Evolutionary conservation across 225 moss, liverwort and hornwort species (phyloP).

Genomic region (Polytrichum commune): DNA sequence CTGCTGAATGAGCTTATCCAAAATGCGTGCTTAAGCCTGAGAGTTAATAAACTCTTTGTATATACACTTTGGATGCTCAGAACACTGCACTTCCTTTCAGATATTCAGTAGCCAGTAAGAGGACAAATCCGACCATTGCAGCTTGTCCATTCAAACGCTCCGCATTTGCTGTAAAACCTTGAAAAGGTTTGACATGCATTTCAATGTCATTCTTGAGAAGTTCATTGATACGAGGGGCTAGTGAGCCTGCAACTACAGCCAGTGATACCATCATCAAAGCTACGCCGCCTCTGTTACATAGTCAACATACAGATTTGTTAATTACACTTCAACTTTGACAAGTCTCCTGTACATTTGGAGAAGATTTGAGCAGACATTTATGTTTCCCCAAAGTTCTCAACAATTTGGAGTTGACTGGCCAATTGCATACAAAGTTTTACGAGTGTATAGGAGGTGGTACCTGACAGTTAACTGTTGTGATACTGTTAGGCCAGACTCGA

Average conservation of each 20-base stretch:
- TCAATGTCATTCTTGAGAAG: slow-evolving; percentile 17
- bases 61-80: not conserved
- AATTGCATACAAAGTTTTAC: too few species aligned
- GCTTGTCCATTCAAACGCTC: slow-evolving; percentile 32
- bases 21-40: too few species aligned
- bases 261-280: slow-evolving; percentile 11
- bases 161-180: slow-evolving; percentile 20
- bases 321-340: too few species aligned
- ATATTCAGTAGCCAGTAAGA: slow-evolving; percentile 20
- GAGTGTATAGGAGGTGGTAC: not conserved
- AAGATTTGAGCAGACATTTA: too few species aligned
- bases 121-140: slow-evolving; percentile 26
- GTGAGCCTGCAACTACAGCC: slow-evolving; percentile 15
- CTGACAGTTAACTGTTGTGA: slow-evolving; percentile 26
- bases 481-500: slow-evolving; percentile 32
- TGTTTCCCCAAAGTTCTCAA: too few species aligned
- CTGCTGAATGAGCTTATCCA: too few species aligned
- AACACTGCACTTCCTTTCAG: slow-evolving; percentile 32
- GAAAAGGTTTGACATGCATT: slow-evolving; percentile 13
- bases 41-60: too few species aligned
- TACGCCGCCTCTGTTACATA: slow-evolving; percentile 21
- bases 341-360: too few species aligned
- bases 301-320: too few species aligned
- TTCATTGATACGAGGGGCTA: slow-evolving; percentile 10
- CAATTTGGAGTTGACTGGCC: too few species aligned